These are phyloP conservation scores for Eucalyptus guilfoylei DNA, from an alignment of 345 rosid genomes.

Conservation along the genomic window DNA sequence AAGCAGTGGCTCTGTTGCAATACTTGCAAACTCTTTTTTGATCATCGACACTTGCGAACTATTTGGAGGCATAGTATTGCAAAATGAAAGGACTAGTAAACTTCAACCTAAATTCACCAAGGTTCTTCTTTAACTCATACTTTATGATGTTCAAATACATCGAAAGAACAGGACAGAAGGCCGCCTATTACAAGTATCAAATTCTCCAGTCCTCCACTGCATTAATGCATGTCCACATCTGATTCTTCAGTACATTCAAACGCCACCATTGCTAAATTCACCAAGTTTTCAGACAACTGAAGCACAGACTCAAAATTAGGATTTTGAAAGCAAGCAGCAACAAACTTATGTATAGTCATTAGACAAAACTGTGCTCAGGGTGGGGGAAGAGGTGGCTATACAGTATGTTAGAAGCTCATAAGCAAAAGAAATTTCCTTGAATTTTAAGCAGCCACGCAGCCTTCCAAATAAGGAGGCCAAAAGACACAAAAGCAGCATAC, in stretches of 20 bases:
- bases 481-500: conserved; percentile 12
- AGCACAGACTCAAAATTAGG: background rate
- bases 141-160: background rate
- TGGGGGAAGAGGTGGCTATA: background rate
- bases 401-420: background rate
- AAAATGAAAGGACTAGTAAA: background rate
- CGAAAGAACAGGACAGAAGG: background rate
- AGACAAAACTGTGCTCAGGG: background rate
- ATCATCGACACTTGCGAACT: background rate
- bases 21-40: background rate
- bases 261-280: background rate
- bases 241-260: background rate
- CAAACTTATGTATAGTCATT: background rate
- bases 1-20: background rate
- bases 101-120: background rate
- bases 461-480: background rate
- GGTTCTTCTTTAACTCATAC: background rate
- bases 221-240: background rate
- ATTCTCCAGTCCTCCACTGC: background rate
- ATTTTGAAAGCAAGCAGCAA: background rate
- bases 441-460: background rate
- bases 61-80: background rate
- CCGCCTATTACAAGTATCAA: background rate
- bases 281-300: background rate
- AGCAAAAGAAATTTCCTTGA: background rate